Evolutionary conservation across 106 monocot species (phyloP), one percentile per base, ranked within the genome.

Genomic region (Agapanthus africanus): DNA sequence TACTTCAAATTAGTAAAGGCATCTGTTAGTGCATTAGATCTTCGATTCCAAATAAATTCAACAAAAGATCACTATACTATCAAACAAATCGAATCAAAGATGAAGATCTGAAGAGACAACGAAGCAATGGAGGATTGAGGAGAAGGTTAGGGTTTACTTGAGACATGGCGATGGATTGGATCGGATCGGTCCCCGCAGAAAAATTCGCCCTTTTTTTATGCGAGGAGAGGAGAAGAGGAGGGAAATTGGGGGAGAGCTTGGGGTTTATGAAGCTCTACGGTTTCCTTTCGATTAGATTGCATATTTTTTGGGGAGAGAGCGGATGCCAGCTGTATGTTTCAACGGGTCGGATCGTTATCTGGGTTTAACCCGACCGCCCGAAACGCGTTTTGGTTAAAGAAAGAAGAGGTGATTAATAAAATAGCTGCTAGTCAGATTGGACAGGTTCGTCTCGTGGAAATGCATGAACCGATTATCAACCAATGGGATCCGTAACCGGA

Each of bases 81-180:
- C 2, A 10, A 31, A 57, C 31, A 0, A 57, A 57, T 26, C 52
- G 7, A 7, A 57, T 57, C 30, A 30, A 5, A 3, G 30, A 31
- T 31, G 3, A 57, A 30, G 11, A 30, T 13, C 1, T n/a, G n/a
- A n/a, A n/a, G 31, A 30, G 13, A 30, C 4, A 50, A 21, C n/a
- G n/a, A 50, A 31, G 31, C 4, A 57, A 2, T 31, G 31, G 15
- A 13, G 4, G 16, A 54, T 57, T 30, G 30, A 57, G 19, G 30
- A 31, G 56, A 31, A n/a, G n/a, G 30, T 3, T 21, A 2, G 3
- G 15, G 30, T 28, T 1, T 44, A 57, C 56, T 30, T 57, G 56
- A 57, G 56, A 57, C 56, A 57, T 57, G 56, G 30, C 56, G 27
- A 57, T 57, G 4, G 56, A 57, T 57, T 13, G 19, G 56, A 15